Conservation (phyloP, 305 asterid genomes). For the Petunia hybrid region DNA sequence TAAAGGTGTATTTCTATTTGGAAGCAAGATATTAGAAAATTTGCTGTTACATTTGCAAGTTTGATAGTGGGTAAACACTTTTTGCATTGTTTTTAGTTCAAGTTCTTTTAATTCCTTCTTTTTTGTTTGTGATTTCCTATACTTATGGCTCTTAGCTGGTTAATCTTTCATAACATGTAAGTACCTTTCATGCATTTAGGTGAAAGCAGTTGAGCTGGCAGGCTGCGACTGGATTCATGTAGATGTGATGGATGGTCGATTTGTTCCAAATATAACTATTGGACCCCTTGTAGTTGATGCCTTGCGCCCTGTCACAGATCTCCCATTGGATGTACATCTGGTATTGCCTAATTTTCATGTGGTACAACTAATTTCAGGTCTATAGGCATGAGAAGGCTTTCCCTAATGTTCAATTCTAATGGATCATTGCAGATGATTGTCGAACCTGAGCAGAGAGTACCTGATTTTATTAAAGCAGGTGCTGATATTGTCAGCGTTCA, state of each 20-base stretch:
- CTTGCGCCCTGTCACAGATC: conserved; percentile 94
- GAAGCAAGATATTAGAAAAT: background rate
- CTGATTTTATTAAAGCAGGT: conserved; percentile 98
- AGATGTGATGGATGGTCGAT: conserved; percentile 99
- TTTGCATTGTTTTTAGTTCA: background rate
- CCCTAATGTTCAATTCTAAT: conserved; percentile 40
- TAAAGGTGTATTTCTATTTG: conserved; percentile 5
- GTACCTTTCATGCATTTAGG: conserved; percentile 53
- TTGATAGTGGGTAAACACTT: background rate
- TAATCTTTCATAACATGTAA: background rate
- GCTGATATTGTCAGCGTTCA: conserved; percentile 98
- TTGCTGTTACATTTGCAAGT: background rate
- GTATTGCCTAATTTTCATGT: conserved; percentile 51
- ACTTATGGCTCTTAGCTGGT: conserved; percentile 16
- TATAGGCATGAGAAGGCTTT: conserved; percentile 37
- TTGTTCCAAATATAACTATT: conserved; percentile 97
- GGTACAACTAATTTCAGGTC: conserved; percentile 28
- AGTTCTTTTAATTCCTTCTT: conserved; percentile 5
- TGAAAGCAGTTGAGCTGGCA: conserved; percentile 96
- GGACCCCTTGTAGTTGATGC: conserved; percentile 97
- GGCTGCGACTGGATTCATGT: conserved; percentile 99
- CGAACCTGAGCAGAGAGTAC: conserved; percentile 96
- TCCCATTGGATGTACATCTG: conserved; percentile 99
- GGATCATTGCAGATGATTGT: conserved; percentile 94
- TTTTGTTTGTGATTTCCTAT: background rate